Percentiles rank a stretch among this genome's conserved stretches.
phyloP scores from a whole-genome alignment of 345 rosid genomes.

The Sonneratia alba region DNA sequence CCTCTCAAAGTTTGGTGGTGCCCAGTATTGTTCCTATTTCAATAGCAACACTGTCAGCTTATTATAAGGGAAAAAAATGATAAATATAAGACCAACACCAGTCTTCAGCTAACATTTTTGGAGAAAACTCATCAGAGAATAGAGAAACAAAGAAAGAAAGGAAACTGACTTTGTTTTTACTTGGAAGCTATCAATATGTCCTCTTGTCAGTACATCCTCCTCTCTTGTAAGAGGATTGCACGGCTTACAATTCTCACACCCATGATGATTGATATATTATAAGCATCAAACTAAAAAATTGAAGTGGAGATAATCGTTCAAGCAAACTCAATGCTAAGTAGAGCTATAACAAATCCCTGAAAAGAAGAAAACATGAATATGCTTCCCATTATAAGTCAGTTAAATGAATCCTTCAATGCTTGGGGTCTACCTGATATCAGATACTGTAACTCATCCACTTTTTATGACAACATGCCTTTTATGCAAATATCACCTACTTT shows the following conservation, averaged over 20 bases:
- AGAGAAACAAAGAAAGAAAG: neutral
- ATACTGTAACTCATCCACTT: too few species aligned
- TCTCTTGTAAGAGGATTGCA: neutral
- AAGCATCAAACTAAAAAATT: neutral
- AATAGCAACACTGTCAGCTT: neutral
- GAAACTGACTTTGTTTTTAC: neutral
- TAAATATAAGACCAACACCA: neutral
- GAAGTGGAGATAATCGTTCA: neutral
- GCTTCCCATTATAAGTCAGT: neutral
- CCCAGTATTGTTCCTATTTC: conserved; percentile 85
- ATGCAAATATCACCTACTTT: too few species aligned
- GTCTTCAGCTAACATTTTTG: neutral
- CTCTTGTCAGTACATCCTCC: neutral
- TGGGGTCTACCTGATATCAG: neutral
- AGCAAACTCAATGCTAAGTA: neutral
- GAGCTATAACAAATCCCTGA: neutral
- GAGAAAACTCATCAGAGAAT: neutral
- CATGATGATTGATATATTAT: neutral
- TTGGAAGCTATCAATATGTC: neutral
- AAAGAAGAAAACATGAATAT: neutral
- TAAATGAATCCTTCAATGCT: neutral
- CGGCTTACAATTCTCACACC: neutral
- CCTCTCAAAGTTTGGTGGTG: conserved; percentile 85
- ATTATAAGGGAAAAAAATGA: neutral
- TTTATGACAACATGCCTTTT: too few species aligned